Conservation (phyloP, 768 basidiomycete genomes). For the Amanita exitialis region DNA sequence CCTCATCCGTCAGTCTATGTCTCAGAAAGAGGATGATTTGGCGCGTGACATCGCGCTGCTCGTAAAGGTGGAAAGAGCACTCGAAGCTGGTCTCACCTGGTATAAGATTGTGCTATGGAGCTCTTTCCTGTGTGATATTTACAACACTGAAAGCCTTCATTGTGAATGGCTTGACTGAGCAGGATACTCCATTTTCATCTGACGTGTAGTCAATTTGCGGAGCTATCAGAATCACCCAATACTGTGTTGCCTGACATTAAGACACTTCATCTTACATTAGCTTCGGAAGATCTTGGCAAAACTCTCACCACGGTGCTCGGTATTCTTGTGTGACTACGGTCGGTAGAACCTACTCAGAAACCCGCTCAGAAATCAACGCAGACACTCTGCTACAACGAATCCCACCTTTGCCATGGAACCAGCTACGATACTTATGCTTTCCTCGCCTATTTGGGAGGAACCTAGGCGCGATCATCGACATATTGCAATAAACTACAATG, state of each 20-base stretch:
- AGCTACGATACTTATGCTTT: not conserved
- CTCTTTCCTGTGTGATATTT: not conserved
- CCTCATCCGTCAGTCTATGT: not conserved
- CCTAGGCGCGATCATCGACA: not conserved
- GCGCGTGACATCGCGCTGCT: not conserved
- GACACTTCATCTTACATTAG: not conserved
- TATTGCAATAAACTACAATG: not conserved
- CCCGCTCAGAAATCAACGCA: too few species aligned
- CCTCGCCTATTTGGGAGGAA: not conserved
- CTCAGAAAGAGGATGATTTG: not conserved
- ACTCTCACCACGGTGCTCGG: not conserved
- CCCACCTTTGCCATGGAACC: not conserved
- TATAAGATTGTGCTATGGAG: not conserved
- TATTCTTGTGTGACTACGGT: not conserved
- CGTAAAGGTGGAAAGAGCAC: not conserved
- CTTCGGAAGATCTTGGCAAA: too few species aligned
- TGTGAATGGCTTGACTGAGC: not conserved
- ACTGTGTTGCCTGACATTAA: not conserved
- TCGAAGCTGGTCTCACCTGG: not conserved
- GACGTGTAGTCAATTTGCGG: too few species aligned
- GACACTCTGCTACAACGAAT: not conserved
- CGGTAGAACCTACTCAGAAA: not conserved
- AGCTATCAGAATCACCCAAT: not conserved
- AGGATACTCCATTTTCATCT: not conserved
- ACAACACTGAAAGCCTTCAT: not conserved